Percentiles rank a stretch among this genome's conserved stretches.
Conservation (phyloP, 305 asterid genomes). For the Nicotiana rustica region DNA sequence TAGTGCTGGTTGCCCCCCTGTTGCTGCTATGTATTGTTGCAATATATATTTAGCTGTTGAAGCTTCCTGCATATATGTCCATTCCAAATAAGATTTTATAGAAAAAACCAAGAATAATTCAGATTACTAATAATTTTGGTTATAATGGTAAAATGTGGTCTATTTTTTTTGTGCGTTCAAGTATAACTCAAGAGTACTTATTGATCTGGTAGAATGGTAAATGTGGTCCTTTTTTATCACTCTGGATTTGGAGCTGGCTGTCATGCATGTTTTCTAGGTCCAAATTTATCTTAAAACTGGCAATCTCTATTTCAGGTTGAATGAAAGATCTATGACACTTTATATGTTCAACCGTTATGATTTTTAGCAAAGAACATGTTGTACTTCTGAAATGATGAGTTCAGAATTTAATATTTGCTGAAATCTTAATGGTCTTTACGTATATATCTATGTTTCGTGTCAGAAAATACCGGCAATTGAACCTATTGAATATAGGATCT, state of each 20-base stretch:
- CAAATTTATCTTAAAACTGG: neutral
- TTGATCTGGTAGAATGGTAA: neutral
- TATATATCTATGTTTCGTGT: too few relatives aligned
- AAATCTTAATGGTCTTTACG: too few relatives aligned
- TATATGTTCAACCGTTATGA: too few relatives aligned
- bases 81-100: neutral
- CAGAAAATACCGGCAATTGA: too few relatives aligned
- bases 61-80: constrained; percentile 77
- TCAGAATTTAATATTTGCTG: too few relatives aligned
- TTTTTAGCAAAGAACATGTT: too few relatives aligned
- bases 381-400: too few relatives aligned
- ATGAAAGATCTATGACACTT: too few relatives aligned
- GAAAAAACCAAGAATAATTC: neutral
- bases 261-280: neutral
- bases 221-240: neutral
- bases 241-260: neutral
- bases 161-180: neutral
- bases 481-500: too few relatives aligned
- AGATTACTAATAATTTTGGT: neutral
- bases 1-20: constrained; percentile 80
- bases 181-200: neutral
- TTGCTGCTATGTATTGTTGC: constrained; percentile 92
- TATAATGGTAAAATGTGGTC: neutral
- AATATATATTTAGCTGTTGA: constrained; percentile 93
- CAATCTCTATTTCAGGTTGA: neutral